Conservation (phyloP, 495 filamentous ascomycete species). For the Tuber calosporum region DNA sequence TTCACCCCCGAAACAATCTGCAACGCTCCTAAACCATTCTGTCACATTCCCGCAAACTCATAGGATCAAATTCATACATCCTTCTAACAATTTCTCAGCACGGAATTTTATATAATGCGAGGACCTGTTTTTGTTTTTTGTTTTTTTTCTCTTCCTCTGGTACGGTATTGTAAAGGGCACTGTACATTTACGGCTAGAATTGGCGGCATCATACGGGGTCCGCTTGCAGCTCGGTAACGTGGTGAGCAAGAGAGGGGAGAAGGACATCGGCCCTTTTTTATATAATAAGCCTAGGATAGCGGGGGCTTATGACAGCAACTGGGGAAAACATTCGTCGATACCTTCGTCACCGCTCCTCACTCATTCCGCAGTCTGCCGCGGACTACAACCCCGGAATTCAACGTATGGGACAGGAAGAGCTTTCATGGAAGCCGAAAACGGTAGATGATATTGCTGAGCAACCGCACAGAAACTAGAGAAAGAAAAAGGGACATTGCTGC, state of each 20-base stretch:
- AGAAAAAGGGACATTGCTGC: neutral
- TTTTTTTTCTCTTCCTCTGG: too few relatives aligned
- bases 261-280: neutral
- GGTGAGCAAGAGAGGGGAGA: neutral
- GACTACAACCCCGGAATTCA: neutral
- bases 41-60: too few relatives aligned
- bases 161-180: too few relatives aligned
- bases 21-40: too few relatives aligned
- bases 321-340: neutral
- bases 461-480: neutral
- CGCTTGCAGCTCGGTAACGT: too few relatives aligned
- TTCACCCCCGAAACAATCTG: too few relatives aligned
- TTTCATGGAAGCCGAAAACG: neutral
- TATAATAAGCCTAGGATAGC: neutral
- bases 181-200: too few relatives aligned
- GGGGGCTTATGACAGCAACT: neutral
- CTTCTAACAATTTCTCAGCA: too few relatives aligned
- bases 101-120: too few relatives aligned
- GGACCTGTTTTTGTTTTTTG: too few relatives aligned
- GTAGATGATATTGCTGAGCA: neutral
- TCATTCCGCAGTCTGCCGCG: neutral
- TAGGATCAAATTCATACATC: too few relatives aligned
- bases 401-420: neutral
- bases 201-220: too few relatives aligned
- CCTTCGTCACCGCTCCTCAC: neutral